Evolutionary conservation across 2,329 filamentous ascomycete species (phyloP), one percentile per base, ranked within the genome.

Genomic region (Blastomyces gilchristii): DNA sequence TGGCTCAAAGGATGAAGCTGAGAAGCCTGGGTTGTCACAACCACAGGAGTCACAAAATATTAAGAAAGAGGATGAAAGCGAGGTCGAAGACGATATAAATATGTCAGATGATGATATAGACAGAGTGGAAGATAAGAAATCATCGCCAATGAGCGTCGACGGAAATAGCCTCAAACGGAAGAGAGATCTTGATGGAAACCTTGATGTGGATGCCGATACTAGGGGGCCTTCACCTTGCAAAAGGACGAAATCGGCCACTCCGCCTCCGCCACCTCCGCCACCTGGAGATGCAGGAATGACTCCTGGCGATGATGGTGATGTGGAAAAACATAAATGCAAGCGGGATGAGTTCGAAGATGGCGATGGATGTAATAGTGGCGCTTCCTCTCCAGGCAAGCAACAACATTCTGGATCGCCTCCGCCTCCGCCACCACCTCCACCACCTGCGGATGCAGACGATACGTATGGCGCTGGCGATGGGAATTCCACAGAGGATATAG

Each of bases 161-260:
- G 64, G 65, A 41, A 58, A 68, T 59, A 67, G 57, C 18, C 77
- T 83, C 58, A 90, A 91, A 73, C 83, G 88, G 11, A 91, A 90
- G 73, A 82, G 87, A 58, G 78, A 80, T 11, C 79, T 79, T 5
- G 78, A 77, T n/a, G 70, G 71, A n/a, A 68, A 69, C 1, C 69
- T 71, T 12, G 69, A 75, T 47, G 67, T 67, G 5, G 68, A 67
- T 45, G 61, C 49, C 14, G 78, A 76, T 18, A 80, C 80, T 37
- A 75, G 78, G 1, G 77, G 74, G 47, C 69, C 75, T 49, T 83
- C 81, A 1, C 82, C 83, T 0, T 79, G 78, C 1, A 85, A 87
- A 67, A 78, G 79, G n/a, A 83, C 82, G 28, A 82, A 79, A 47
- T 73, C 81, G 37, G 72, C 71, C 34, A 75, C 74, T 28, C 74